phyloP scores from a whole-genome alignment of 2,329 filamentous ascomycete species.

The Pseudocercospora cruenta region DNA sequence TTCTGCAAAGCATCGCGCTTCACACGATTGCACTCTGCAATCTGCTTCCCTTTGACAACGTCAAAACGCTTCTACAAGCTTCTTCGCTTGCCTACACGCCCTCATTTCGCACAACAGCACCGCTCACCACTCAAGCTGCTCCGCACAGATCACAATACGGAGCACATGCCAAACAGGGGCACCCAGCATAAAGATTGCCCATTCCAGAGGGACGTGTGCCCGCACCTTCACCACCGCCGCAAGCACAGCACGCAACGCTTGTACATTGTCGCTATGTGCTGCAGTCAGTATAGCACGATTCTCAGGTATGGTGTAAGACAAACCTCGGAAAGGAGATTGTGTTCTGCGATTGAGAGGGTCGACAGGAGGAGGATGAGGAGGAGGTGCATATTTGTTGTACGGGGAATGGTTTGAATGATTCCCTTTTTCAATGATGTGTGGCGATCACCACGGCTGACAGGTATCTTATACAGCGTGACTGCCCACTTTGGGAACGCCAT shows the following conservation, averaged over 20 bases:
- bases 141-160: not conserved
- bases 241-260: not conserved
- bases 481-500: too few relatives aligned
- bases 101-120: not conserved
- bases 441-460: too few relatives aligned
- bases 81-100: not conserved
- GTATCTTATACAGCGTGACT: too few relatives aligned
- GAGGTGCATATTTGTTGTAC: too few relatives aligned
- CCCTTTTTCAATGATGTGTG: too few relatives aligned
- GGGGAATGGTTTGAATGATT: too few relatives aligned
- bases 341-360: too few relatives aligned
- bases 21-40: not conserved
- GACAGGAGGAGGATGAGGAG: too few relatives aligned
- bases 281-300: not conserved
- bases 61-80: not conserved
- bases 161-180: not conserved
- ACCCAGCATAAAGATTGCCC: not conserved
- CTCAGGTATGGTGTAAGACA: not conserved
- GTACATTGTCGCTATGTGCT: not conserved
- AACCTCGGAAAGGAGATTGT: not conserved
- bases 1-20: not conserved
- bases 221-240: not conserved
- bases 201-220: not conserved
- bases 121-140: too few relatives aligned
- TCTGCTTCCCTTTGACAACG: not conserved